phyloP scores from a whole-genome alignment of 768 basidiomycete species.

The Chiua virens region DNA sequence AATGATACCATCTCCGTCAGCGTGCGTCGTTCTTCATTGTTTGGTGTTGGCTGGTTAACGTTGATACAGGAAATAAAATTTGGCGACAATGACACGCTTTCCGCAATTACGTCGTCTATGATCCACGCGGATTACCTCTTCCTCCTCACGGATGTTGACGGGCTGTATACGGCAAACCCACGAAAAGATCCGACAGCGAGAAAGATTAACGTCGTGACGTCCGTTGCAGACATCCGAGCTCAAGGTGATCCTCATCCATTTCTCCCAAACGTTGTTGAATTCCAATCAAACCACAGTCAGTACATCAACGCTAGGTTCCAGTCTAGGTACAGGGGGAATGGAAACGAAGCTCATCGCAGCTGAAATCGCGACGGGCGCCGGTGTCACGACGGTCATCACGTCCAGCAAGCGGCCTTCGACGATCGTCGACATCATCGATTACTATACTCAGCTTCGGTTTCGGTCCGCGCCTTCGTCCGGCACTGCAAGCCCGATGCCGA shows the following conservation, averaged over 20 bases:
- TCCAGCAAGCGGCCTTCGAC: slow-evolving; percentile 76
- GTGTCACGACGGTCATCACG: slow-evolving; percentile 88
- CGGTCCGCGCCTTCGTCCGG: slow-evolving; percentile 37
- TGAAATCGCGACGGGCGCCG: slow-evolving; percentile 94
- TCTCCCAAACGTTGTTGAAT: neutral
- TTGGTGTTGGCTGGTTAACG: slow-evolving; percentile 1
- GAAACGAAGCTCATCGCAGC: slow-evolving; percentile 99
- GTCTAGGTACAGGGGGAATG: slow-evolving; percentile 97
- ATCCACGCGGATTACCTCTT: slow-evolving; percentile 98
- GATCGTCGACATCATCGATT: slow-evolving; percentile 82
- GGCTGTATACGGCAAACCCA: slow-evolving; percentile 93
- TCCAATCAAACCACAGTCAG: slow-evolving; percentile 56
- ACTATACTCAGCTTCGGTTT: slow-evolving; percentile 50
- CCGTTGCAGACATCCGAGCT: slow-evolving; percentile 75
- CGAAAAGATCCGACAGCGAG: slow-evolving; percentile 83
- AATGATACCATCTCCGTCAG: slow-evolving; percentile 98
- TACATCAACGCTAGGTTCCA: slow-evolving; percentile 88
- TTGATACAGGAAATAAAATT: slow-evolving; percentile 94
- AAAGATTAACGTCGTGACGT: slow-evolving; percentile 79
- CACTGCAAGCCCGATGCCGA: slow-evolving; percentile 26
- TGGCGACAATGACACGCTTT: slow-evolving; percentile 97
- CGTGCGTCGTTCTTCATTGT: slow-evolving; percentile 48
- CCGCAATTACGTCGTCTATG: slow-evolving; percentile 97
- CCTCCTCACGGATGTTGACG: slow-evolving; percentile 94
- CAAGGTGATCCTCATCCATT: slow-evolving; percentile 54